These are phyloP conservation scores for Hordeum marinum DNA, from an alignment of 176 grass and related monocot genomes.

Conservation along the genomic window DNA sequence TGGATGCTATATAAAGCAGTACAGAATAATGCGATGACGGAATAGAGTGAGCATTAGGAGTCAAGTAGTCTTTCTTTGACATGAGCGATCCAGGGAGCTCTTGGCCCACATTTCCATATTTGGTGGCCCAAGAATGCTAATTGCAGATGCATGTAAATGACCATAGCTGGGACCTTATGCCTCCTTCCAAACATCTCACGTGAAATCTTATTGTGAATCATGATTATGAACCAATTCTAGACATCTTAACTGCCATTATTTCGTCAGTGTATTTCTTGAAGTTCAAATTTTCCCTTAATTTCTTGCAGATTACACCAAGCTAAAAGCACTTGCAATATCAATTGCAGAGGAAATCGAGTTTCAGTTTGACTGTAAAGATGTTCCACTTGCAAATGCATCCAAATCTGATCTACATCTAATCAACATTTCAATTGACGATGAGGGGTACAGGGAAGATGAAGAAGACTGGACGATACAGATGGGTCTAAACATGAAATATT, in stretches of 20 bases:
- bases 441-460: constrained; percentile 78
- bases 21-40: not conserved
- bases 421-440: constrained; percentile 94
- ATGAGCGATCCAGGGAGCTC: not conserved
- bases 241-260: constrained; percentile 4
- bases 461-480: constrained; percentile 86
- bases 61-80: too few species aligned
- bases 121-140: not conserved
- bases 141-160: not conserved
- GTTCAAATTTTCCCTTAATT: not conserved
- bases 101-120: not conserved
- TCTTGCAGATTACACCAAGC: constrained; percentile 76
- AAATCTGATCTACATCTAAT: constrained; percentile 70
- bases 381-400: constrained; percentile 68
- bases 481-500: constrained; percentile 86
- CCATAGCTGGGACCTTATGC: not conserved
- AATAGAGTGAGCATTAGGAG: too few species aligned
- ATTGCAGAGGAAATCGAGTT: constrained; percentile 89
- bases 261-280: not conserved
- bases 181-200: not conserved
- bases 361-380: constrained; percentile 64
- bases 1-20: not conserved
- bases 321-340: constrained; percentile 97
- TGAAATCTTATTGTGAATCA: not conserved
- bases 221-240: not conserved